Conservation (phyloP, 352 stramenopile species). For the Phytophthora pisi region DNA sequence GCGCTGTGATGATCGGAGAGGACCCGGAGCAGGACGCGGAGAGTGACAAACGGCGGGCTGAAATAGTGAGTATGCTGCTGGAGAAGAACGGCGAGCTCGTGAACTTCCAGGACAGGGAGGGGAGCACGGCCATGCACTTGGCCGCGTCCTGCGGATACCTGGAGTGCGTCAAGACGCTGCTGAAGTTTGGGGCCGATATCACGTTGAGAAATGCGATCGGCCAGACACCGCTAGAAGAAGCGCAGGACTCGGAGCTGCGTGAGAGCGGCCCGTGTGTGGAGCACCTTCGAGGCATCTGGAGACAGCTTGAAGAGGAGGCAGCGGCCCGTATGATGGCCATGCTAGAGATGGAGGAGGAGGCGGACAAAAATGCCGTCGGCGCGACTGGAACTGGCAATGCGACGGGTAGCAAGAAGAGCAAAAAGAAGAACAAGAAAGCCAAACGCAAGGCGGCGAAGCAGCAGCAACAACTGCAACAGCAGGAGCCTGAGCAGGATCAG, state of each 20-base stretch:
- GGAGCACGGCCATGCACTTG: slow-evolving; percentile 85
- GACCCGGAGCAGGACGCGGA: slow-evolving; percentile 59
- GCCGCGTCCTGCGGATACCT: slow-evolving; percentile 77
- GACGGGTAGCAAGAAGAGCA: slow-evolving; percentile 49
- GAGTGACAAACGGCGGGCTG: slow-evolving; percentile 50
- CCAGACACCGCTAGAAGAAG: slow-evolving; percentile 83
- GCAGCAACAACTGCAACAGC: slow-evolving; percentile 19
- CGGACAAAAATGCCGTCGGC: slow-evolving; percentile 13
- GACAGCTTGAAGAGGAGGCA: slow-evolving; percentile 76
- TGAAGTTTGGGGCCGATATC: slow-evolving; percentile 70
- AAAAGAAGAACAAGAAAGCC: slow-evolving; percentile 79
- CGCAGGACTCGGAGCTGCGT: slow-evolving; percentile 62
- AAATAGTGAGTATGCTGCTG: slow-evolving; percentile 70
- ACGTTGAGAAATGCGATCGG: slow-evolving; percentile 80
- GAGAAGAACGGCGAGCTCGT: slow-evolving; percentile 67
- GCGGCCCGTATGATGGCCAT: slow-evolving; percentile 82
- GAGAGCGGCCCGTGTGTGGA: slow-evolving; percentile 66
- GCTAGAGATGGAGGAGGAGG: slow-evolving; percentile 82
- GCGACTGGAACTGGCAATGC: slow-evolving; percentile 4
- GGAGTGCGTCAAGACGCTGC: slow-evolving; percentile 69
- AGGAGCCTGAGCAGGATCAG: slow-evolving; percentile 14
- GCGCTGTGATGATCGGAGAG: slow-evolving; percentile 80
- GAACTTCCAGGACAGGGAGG: slow-evolving; percentile 84
- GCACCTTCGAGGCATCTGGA: slow-evolving; percentile 68
- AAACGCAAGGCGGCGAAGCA: slow-evolving; percentile 57